These are phyloP conservation scores for Dendrobium officinale DNA, from an alignment of 106 monocot species.

Conservation along the genomic window DNA sequence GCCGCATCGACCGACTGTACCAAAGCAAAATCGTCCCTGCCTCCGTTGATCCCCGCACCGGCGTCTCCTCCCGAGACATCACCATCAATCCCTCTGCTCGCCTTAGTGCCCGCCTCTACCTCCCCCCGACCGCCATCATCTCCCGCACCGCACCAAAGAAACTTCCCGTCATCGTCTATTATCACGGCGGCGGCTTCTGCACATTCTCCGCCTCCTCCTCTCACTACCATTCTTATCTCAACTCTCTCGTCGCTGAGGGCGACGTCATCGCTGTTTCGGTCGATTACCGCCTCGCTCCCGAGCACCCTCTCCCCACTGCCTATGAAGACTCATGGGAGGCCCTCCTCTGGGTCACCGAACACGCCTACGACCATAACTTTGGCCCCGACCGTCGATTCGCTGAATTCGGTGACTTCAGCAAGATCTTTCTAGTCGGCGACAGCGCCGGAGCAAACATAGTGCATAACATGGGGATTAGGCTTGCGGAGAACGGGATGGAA, in stretches of 20 bases:
- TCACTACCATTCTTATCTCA: slow-evolving; percentile 25
- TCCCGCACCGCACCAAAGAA: neutral
- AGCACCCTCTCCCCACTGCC: slow-evolving; percentile 39
- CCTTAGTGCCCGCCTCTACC: slow-evolving; percentile 21
- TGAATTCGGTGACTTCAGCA: slow-evolving; percentile 11
- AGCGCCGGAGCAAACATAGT: slow-evolving; percentile 24
- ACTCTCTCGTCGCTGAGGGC: slow-evolving; percentile 21
- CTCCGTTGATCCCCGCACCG: slow-evolving; percentile 19
- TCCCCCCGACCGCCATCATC: slow-evolving; percentile 3
- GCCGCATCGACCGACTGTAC: slow-evolving; percentile 10
- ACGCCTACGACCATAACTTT: neutral
- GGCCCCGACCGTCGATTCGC: slow-evolving; percentile 7
- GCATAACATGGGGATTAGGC: slow-evolving; percentile 14
- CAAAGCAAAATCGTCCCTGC: neutral
- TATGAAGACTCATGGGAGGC: slow-evolving; percentile 42
- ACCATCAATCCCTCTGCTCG: slow-evolving; percentile 7
- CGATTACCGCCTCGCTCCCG: slow-evolving; percentile 36
- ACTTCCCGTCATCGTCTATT: slow-evolving; percentile 33
- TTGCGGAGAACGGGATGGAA: slow-evolving; percentile 5
- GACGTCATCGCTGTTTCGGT: slow-evolving; percentile 26
- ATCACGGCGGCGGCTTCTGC: slow-evolving; percentile 43
- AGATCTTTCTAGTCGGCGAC: slow-evolving; percentile 21
- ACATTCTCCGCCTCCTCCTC: slow-evolving; percentile 6
- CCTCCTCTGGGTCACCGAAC: slow-evolving; percentile 26
- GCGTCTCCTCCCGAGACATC: slow-evolving; percentile 15